Conservation (phyloP, 1,139 yeast genomes). For the Suhomyces bokatorum region DNA sequence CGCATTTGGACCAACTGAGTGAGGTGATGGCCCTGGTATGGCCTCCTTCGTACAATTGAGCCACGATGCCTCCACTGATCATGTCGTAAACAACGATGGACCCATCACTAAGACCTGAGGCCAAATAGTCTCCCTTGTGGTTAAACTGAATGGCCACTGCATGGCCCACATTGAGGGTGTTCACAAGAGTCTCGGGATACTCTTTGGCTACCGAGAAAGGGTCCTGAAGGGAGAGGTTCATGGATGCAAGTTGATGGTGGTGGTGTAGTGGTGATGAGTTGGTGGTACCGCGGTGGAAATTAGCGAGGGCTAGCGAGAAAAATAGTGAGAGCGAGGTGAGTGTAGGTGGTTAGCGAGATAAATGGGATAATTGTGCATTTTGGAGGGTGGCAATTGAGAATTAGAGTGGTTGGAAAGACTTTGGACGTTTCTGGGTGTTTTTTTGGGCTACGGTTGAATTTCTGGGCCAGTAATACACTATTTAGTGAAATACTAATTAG, state of each 20-base stretch:
- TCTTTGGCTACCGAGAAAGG: conserved; percentile 93
- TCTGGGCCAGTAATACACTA: too few species aligned
- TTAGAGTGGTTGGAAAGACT: too few species aligned
- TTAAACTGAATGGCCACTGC: conserved; percentile 75
- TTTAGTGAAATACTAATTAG: too few species aligned
- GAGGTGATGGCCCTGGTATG: conserved; percentile 80
- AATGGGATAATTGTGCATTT: too few species aligned
- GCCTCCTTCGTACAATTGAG: conserved; percentile 51
- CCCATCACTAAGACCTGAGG: conserved; percentile 83
- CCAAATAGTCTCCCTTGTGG: conserved; percentile 81
- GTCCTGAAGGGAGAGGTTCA: conserved; percentile 87
- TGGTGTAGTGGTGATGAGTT: background rate
- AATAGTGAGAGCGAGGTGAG: background rate
- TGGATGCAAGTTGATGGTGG: conserved; percentile 18
- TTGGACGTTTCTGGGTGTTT: too few species aligned
- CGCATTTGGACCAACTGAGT: conserved; percentile 74
- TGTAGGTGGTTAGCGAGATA: background rate
- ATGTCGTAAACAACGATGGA: conserved; percentile 75
- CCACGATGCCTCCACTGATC: conserved; percentile 55
- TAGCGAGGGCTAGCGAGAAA: background rate
- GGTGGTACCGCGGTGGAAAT: background rate
- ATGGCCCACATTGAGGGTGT: conserved; percentile 66
- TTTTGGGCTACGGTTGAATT: too few species aligned
- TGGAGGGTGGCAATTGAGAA: too few species aligned
- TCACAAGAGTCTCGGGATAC: conserved; percentile 79